Evolutionary conservation across 2,329 filamentous ascomycete genomes (phyloP).

Genomic region (Alternaria infectoria): DNA sequence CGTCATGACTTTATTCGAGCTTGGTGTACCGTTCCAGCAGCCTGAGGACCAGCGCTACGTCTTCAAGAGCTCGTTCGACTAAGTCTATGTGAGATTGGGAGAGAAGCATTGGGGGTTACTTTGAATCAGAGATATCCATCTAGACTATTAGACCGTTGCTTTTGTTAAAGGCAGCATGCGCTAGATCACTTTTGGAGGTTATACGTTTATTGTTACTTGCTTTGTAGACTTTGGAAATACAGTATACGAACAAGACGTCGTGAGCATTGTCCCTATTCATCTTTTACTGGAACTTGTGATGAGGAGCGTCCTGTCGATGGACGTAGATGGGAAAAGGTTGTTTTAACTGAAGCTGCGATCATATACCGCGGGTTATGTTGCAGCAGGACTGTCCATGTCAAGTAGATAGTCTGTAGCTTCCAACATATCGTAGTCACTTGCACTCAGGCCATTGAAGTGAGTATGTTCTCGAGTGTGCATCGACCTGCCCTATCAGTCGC

Average conservation of each 20-base stretch:
- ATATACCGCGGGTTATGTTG: not conserved
- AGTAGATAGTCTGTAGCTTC: not conserved
- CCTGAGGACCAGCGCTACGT: slow-evolving; percentile 52
- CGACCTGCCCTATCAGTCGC: slow-evolving; percentile 16
- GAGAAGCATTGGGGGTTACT: slow-evolving; percentile 15
- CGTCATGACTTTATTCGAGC: slow-evolving; percentile 84
- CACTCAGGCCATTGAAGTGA: not conserved
- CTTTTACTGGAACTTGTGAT: not conserved
- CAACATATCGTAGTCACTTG: not conserved
- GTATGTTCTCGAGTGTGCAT: not conserved
- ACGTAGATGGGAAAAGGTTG: not conserved
- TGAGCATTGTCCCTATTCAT: not conserved
- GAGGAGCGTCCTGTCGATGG: not conserved
- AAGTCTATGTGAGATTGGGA: slow-evolving; percentile 7
- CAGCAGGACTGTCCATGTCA: not conserved
- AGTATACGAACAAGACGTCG: not conserved
- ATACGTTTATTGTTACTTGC: not conserved
- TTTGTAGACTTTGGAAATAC: not conserved
- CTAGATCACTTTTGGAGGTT: not conserved
- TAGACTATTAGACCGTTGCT: slow-evolving; percentile 32
- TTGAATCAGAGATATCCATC: slow-evolving; percentile 38
- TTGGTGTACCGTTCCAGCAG: slow-evolving; percentile 84
- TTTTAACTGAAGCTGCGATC: not conserved
- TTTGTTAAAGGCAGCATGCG: not conserved
- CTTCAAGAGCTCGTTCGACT: slow-evolving; percentile 55